phyloP scores from a whole-genome alignment of 2,329 filamentous ascomycete species.

The Tolypocladium tundrense region DNA sequence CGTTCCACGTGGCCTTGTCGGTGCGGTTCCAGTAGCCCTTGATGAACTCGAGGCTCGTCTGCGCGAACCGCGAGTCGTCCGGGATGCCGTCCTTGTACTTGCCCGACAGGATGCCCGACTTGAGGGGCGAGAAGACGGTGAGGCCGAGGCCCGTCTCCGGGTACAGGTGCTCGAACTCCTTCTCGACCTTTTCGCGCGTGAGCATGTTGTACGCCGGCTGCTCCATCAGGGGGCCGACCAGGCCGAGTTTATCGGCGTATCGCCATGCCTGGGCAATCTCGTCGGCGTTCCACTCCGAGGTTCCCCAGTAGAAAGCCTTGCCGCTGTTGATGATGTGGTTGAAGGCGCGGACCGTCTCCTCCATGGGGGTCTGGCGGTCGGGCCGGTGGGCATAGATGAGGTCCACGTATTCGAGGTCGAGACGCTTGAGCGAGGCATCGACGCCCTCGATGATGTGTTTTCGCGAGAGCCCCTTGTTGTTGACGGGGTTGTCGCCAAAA shows the following conservation, averaged over 20 bases:
- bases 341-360: conserved; percentile 61
- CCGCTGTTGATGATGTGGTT: conserved; percentile 59
- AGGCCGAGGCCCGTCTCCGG: conserved; percentile 49
- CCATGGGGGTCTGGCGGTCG: conserved; percentile 58
- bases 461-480: conserved; percentile 56
- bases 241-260: conserved; percentile 46
- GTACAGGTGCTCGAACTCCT: conserved; percentile 51
- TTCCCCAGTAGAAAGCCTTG: conserved; percentile 63
- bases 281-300: conserved; percentile 55
- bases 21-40: conserved; percentile 40
- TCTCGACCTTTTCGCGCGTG: conserved; percentile 50
- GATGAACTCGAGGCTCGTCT: conserved; percentile 45
- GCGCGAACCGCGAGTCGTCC: conserved; percentile 45
- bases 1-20: conserved; percentile 42
- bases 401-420: conserved; percentile 53
- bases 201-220: conserved; percentile 60
- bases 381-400: conserved; percentile 60
- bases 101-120: conserved; percentile 49
- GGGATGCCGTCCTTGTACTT: conserved; percentile 59
- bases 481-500: conserved; percentile 51
- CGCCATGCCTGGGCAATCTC: conserved; percentile 55
- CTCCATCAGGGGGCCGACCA: conserved; percentile 56
- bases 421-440: conserved; percentile 45
- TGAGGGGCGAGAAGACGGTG: conserved; percentile 52
- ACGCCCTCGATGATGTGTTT: conserved; percentile 63